Evolutionary conservation across 2,329 filamentous ascomycete species (phyloP).

Genomic region (Epichloe gansuensis): DNA sequence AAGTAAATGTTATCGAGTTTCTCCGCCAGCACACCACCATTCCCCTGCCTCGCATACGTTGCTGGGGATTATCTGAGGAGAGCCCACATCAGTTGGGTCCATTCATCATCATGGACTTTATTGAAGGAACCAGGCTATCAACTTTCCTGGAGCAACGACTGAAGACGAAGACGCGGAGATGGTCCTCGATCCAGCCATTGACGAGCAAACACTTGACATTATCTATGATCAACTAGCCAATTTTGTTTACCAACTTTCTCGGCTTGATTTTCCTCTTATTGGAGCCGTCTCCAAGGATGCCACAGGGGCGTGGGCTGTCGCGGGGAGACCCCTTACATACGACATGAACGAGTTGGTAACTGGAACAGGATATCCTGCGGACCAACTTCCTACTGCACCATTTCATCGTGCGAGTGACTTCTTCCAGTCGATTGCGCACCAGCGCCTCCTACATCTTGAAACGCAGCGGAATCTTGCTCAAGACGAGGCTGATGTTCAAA

Average conservation of each 20-base stretch:
- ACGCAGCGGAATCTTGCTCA: conserved; percentile 20
- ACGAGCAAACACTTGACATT: conserved; percentile 10
- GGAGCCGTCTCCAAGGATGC: conserved; percentile 20
- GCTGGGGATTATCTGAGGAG: conserved; percentile 16
- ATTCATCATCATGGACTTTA: conserved; percentile 21
- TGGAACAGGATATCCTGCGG: conserved; percentile 17
- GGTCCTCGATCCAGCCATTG: conserved; percentile 10
- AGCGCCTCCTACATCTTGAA: conserved; percentile 16
- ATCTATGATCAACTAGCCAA: conserved; percentile 14
- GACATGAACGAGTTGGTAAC: conserved; percentile 26
- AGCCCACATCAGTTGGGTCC: conserved; percentile 19
- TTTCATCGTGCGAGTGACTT: conserved; percentile 21
- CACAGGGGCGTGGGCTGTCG: conserved; percentile 17
- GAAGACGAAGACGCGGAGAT: conserved; percentile 8
- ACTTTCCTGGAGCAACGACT: conserved; percentile 13
- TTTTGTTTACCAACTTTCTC: conserved; percentile 18
- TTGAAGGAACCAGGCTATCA: conserved; percentile 14
- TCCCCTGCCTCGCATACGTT: conserved; percentile 15
- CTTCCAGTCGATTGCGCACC: conserved; percentile 14
- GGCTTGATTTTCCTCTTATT: conserved; percentile 17
- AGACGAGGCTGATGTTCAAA: conserved; percentile 14
- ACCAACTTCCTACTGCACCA: conserved; percentile 15
- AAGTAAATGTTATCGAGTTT: conserved; percentile 15
- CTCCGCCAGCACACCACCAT: conserved; percentile 18
- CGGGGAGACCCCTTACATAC: conserved; percentile 23